Base-by-base conservation (phyloP, 768 basidiomycete genomes). In the Boletus rubescentipes region DNA sequence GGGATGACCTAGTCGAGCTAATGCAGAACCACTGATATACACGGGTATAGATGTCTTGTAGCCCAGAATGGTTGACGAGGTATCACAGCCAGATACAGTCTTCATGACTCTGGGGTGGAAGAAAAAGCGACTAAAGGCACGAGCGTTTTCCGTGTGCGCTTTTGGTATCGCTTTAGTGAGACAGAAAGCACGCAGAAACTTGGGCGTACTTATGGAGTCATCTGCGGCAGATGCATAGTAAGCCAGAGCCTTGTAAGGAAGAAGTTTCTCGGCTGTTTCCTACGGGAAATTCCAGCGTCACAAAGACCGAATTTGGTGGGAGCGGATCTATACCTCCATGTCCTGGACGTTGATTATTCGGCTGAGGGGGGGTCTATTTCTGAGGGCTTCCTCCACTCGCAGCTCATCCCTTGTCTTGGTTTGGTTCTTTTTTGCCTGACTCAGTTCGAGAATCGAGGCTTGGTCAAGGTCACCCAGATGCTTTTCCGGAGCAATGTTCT, bases 171-270 rank as follows among this genome's bases (percentile, higher is more conserved):
- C 16, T 43, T 63, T 43, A 54, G 44, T 37, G 44, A 56, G 60
- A 61, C 53, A 61, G 49, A 47, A 57, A 61, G n/a, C 18, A 45
- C 5, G n/a, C 21, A 40, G 31, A 11, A 52, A 36, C 5, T 40
- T 26, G n/a, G 12, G 74, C 83, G 49, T 69, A 93, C 92, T 75
- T 59, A 87, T 80, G 64, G 89, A 86, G 63, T 95, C 93, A 64
- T 97, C 94, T 1, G 91, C 78, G 10, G 91, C 89, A 21, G 92
- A 93, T 7, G 84, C 81, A 70, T 94, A 94, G 70, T 93, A 94
- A 3, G 91, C 85, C 64, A 84, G 77, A 1, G 91, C 91, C 59
- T 85, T 89, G 64, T 83, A 77, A 4, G 85, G 82, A 52, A 98
- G 77, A 4, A 89, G 76, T 48, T 82, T 79, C 63, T 80, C 81